Conservation (phyloP, 805 yeast species). For the Monosporozyma unispora region DNA sequence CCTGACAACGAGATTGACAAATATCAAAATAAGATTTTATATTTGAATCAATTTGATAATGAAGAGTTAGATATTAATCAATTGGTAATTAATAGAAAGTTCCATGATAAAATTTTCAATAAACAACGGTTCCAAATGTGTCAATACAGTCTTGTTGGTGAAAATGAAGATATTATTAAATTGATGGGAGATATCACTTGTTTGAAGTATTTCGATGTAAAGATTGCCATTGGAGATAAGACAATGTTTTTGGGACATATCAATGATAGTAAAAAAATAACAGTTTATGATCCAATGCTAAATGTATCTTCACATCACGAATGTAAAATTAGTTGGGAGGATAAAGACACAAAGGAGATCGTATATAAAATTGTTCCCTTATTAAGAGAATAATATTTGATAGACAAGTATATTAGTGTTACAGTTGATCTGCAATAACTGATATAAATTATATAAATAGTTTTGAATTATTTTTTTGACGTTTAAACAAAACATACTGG, state of each 20-base stretch:
- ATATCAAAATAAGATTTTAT: conserved; percentile 1
- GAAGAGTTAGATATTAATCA: not conserved
- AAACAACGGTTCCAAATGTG: conserved; percentile 1
- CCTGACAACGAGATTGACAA: not conserved
- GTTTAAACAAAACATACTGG: no score
- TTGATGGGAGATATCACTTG: conserved; percentile 6
- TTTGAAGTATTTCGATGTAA: conserved; percentile 7
- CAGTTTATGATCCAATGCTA: not conserved
- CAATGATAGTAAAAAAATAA: conserved; percentile 8
- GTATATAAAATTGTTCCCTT: not conserved
- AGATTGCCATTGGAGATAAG: conserved; percentile 5
- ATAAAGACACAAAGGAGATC: not conserved
- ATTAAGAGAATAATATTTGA: not conserved
- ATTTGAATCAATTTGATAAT: conserved; percentile 1
- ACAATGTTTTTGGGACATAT: conserved; percentile 10
- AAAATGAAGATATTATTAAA: not conserved
- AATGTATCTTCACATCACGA: not conserved
- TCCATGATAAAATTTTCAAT: conserved; percentile 1
- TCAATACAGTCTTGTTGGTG: not conserved
- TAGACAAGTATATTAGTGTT: not conserved
- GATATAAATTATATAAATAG: no score
- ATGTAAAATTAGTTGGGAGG: conserved; percentile 12
- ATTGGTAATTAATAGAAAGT: not conserved
- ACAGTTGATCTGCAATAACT: not conserved
- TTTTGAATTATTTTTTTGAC: no score